phyloP scores from a whole-genome alignment of 805 yeast genomes.

The Pichia thaimueangensis region DNA sequence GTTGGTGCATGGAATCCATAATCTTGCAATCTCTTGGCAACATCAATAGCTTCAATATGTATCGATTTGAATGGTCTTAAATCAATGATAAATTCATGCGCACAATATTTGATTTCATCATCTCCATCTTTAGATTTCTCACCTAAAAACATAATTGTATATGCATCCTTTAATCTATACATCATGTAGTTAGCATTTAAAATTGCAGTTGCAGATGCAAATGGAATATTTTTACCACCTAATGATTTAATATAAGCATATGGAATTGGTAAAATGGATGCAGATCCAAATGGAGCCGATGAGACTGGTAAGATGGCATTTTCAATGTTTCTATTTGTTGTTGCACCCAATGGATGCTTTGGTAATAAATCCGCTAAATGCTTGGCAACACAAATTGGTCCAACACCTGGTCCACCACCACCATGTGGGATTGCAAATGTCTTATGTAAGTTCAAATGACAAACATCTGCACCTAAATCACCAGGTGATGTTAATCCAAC shows the following conservation, averaged over 20 bases:
- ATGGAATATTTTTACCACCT: conserved; percentile 80
- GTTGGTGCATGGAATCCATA: conserved; percentile 99
- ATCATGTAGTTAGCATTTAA: conserved; percentile 96
- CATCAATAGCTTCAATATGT: conserved; percentile 91
- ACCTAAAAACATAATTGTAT: conserved; percentile 69
- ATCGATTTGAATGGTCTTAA: conserved; percentile 72
- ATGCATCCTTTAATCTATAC: conserved; percentile 62
- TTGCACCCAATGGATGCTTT: conserved; percentile 59
- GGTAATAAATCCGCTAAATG: conserved; percentile 83
- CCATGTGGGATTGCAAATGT: conserved; percentile 98
- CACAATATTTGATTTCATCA: conserved; percentile 62
- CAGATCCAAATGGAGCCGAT: conserved; percentile 95
- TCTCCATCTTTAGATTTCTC: conserved; percentile 20
- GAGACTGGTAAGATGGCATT: conserved; percentile 69
- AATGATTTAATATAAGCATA: conserved; percentile 93
- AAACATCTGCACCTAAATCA: conserved; percentile 95
- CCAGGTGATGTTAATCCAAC: conserved; percentile 97
- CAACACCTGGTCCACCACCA: conserved; percentile 99
- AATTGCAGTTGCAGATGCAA: conserved; percentile 85
- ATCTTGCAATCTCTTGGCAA: conserved; percentile 95
- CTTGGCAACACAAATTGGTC: conserved; percentile 88
- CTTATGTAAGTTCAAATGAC: conserved; percentile 94
- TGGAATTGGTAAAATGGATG: conserved; percentile 86
- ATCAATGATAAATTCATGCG: conserved; percentile 94
- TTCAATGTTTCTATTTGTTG: conserved; percentile 33